Base-by-base conservation (phyloP, 495 filamentous ascomycete genomes). In the Podospora australis region DNA sequence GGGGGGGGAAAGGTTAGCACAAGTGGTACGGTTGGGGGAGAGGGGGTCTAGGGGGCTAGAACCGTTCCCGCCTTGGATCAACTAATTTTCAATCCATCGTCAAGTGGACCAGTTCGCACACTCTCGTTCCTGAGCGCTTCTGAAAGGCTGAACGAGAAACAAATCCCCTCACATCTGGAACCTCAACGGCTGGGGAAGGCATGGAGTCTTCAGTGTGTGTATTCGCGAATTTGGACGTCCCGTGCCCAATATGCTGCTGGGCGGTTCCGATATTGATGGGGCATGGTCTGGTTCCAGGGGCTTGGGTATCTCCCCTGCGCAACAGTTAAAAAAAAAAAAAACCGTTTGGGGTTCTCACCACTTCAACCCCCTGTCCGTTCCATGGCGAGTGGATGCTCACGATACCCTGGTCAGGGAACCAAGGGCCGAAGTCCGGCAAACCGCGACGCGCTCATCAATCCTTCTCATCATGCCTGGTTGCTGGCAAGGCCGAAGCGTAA, bases 341-440 rank as follows among this genome's bases (percentile, higher is more conserved):
- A 23, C 39, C 45, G 45, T 53, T 48, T 39, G 19, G 28, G 22
- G 40, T 23, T 28, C 11, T 4, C 13, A 6, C 42, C 11, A 34
- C 6, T 6, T 29, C 9, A 34, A n/a, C 30, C 30, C 44, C 44
- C 22, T 17, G 44, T 13, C 20, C 13, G 20, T 11, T 20, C n/a
- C n/a, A 17, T 8, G 38, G 38, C 20, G 8, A 17, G 34, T 30
- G 26, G 22, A n/a, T 9, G n/a, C 40, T 30, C 21, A 14, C 40
- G 34, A 26, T 14, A 39, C 43, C 43, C 36, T 17, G 20, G 14
- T 26, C 4, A 19, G 41, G 51, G 51, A 53, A 53, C 17, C 7
- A 26, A 53, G 51, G 51, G 30, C 51, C 51, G 45, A 39, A 22
- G 21, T 21, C 51, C 51, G 44, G 16, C 45, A 39, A 16, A 44